Evolutionary conservation across 768 basidiomycete species (phyloP), one percentile per base, ranked within the genome.

Genomic region (Mycena rebaudengoi): DNA sequence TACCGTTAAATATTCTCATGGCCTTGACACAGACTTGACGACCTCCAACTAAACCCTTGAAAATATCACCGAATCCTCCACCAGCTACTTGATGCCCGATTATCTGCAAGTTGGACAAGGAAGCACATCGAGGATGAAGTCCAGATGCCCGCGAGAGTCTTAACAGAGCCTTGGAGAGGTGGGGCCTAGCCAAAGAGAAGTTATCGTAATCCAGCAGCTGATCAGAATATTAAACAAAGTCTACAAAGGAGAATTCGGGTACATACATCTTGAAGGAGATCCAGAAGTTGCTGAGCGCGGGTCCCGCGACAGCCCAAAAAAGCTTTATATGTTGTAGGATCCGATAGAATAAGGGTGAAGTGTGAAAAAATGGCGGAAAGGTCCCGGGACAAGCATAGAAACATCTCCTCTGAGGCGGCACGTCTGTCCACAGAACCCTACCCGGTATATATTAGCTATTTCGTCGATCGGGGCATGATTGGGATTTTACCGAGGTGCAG

Each of bases 211-310:
- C 60, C 2, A 61, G 21, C 12, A 53, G 8, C 60, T 61, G 40
- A n/a, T n/a, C n/a, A n/a, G n/a, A n/a, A n/a, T n/a, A n/a, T n/a
- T n/a, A n/a, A n/a, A n/a, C n/a, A n/a, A n/a, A n/a, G n/a, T n/a
- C n/a, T n/a, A n/a, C n/a, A n/a, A n/a, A n/a, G n/a, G n/a, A n/a
- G n/a, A n/a, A n/a, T n/a, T n/a, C n/a, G n/a, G n/a, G n/a, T n/a
- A 23, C 23, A 6, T 45, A 45, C 44, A 26, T 45, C 44, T 23
- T 60, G 59, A 35, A 60, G 4, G 10, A 60, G 49, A 43, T 60
- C 50, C 16, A 60, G 23, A 20, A 60, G 30, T 16, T 50, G 26
- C 23, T 60, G 59, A 29, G 49, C 32, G 18, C 7, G 26, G 23
- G 30, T 28, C 16, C 23, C 59, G 4, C n/a, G 14, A 28, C 35